A percentile compares a stretch with the other conserved stretches of the same genome.
These are phyloP conservation scores for Candida stauntonica DNA, from an alignment of 805 yeast species.

Conservation along the genomic window DNA sequence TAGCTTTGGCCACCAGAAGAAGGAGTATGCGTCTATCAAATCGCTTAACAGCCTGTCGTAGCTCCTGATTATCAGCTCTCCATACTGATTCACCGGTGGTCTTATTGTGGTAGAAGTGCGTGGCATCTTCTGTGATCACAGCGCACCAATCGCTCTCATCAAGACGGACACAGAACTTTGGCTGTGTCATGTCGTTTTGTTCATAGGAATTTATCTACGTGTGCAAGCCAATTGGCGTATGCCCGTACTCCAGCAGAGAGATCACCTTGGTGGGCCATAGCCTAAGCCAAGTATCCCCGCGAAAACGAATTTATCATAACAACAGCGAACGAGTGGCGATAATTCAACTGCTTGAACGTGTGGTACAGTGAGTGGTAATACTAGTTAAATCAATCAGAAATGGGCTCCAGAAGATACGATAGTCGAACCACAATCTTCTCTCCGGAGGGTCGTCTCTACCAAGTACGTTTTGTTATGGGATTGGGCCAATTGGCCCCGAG, in stretches of 20 bases:
- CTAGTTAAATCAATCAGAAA: too few relatives aligned
- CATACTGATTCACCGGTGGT: conserved; percentile 30
- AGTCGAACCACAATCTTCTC: conserved; percentile 98
- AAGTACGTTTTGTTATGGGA: conserved; percentile 49
- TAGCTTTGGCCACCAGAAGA: conserved; percentile 32
- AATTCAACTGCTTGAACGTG: neutral
- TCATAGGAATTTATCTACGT: too few relatives aligned
- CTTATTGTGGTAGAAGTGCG: conserved; percentile 37
- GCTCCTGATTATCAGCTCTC: conserved; percentile 32
- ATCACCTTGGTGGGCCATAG: too few relatives aligned
- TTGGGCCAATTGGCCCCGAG: too few relatives aligned
- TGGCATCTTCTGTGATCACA: conserved; percentile 38
- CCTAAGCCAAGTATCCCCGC: too few relatives aligned
- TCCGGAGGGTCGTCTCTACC: conserved; percentile 97
- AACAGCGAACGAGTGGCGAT: neutral
- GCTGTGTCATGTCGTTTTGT: neutral
- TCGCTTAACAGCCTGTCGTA: conserved; percentile 24
- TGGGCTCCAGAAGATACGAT: conserved; percentile 96
- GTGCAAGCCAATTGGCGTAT: too few relatives aligned
- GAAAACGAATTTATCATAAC: neutral
- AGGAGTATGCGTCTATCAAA: conserved; percentile 29
- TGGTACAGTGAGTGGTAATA: too few relatives aligned
- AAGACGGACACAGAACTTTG: conserved; percentile 6
- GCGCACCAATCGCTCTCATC: conserved; percentile 33
- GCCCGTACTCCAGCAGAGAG: too few relatives aligned